Evolutionary conservation across 306 rosid species (phyloP).

Genomic region (Pueraria montana): DNA sequence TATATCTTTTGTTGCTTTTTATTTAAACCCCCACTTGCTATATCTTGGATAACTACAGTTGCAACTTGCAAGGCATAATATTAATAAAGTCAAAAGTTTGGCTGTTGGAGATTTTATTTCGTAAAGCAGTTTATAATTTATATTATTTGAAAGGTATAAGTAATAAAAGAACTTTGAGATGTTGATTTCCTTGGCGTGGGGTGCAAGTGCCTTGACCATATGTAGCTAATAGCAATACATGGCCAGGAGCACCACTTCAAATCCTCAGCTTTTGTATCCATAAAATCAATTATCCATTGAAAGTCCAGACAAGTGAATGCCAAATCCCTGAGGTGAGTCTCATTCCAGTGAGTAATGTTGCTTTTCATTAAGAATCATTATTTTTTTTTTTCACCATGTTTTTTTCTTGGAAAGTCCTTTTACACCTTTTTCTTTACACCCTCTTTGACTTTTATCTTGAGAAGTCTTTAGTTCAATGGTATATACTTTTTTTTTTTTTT

Average conservation of each 20-base stretch:
- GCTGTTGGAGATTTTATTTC: constrained; percentile 13
- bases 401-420: background rate
- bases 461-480: background rate
- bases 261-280: background rate
- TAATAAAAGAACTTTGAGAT: background rate
- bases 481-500: too few relatives aligned
- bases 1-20: too few relatives aligned
- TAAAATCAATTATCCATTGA: background rate
- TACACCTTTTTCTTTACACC: background rate
- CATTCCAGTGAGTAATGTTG: background rate
- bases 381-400: background rate
- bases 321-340: background rate
- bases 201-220: constrained; percentile 38
- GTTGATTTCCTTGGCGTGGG: constrained; percentile 49
- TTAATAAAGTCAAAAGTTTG: constrained; percentile 12
- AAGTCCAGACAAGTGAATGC: background rate
- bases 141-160: too few relatives aligned
- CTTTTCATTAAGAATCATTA: background rate
- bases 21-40: too few relatives aligned
- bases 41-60: background rate
- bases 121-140: background rate
- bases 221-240: background rate
- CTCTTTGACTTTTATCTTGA: too few relatives aligned
- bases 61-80: background rate
- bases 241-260: too few relatives aligned